Evolutionary conservation across 306 rosid genomes (phyloP).

Genomic region (Abrus pulchellus): DNA sequence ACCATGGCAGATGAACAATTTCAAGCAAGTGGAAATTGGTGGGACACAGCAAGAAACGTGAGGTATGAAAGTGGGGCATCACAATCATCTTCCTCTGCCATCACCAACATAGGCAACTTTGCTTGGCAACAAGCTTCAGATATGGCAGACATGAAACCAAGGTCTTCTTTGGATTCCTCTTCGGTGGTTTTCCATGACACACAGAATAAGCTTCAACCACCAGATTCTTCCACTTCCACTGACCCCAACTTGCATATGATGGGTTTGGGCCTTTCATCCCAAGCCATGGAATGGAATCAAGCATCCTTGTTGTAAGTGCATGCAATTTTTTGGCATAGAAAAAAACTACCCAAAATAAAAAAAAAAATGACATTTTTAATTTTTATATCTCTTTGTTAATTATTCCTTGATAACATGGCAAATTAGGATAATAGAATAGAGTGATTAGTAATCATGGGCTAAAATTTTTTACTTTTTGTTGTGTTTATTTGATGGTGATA

Average conservation of each 20-base stretch:
- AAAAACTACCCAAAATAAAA: background rate
- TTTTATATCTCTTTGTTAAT: background rate
- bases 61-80: slow-evolving; percentile 78
- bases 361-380: background rate
- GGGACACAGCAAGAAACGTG: slow-evolving; percentile 73
- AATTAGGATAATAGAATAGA: background rate
- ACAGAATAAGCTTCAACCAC: slow-evolving; percentile 51
- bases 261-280: slow-evolving; percentile 90
- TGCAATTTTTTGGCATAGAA: background rate
- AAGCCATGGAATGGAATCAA: slow-evolving; percentile 87
- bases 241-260: slow-evolving; percentile 84
- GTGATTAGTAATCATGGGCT: background rate
- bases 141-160: slow-evolving; percentile 66
- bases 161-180: slow-evolving; percentile 74
- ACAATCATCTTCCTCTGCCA: slow-evolving; percentile 72
- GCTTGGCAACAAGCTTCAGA: slow-evolving; percentile 66
- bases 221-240: slow-evolving; percentile 54
- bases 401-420: background rate
- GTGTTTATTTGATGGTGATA: slow-evolving; percentile 19
- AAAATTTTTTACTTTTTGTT: slow-evolving; percentile 35
- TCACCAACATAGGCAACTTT: slow-evolving; percentile 67
- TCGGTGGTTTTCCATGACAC: slow-evolving; percentile 65
- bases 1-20: slow-evolving; percentile 87
- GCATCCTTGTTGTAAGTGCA: slow-evolving; percentile 75
- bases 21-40: slow-evolving; percentile 85